phyloP scores from a whole-genome alignment of 345 rosid species.

The Eutrema heterophyllum region DNA sequence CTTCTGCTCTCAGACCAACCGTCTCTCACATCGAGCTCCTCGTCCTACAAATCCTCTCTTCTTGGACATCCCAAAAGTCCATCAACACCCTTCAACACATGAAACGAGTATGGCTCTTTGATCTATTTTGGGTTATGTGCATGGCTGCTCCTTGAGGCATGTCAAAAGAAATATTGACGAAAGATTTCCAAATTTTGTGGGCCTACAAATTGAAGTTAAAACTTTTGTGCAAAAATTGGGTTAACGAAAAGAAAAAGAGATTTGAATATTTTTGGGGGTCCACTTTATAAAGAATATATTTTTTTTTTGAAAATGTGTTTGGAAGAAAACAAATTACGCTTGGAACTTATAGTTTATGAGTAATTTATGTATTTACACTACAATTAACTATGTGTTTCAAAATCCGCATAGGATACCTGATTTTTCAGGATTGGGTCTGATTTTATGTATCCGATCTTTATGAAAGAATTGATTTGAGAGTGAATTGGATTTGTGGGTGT shows the following conservation, averaged over 20 bases:
- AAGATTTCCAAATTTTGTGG: slow-evolving; percentile 5
- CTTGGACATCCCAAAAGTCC: slow-evolving; percentile 46
- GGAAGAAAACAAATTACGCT: not conserved
- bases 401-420: not conserved
- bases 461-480: not conserved
- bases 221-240: not conserved
- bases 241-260: not conserved
- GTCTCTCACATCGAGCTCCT: slow-evolving; percentile 69
- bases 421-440: not conserved
- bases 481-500: slow-evolving; percentile 10
- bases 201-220: not conserved
- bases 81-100: slow-evolving; percentile 79
- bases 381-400: not conserved
- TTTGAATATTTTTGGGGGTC: not conserved
- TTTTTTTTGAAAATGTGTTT: not conserved
- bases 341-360: not conserved
- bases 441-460: not conserved
- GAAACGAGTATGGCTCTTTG: slow-evolving; percentile 59
- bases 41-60: slow-evolving; percentile 48
- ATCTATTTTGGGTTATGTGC: slow-evolving; percentile 21
- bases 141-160: slow-evolving; percentile 10
- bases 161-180: not conserved
- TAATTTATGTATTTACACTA: not conserved
- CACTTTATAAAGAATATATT: not conserved
- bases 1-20: slow-evolving; percentile 60